Percentiles rank a stretch among this genome's conserved stretches.
phyloP scores from a whole-genome alignment of 1,284 basidiomycete genomes.

The Microbotryum silenes-acaulis region DNA sequence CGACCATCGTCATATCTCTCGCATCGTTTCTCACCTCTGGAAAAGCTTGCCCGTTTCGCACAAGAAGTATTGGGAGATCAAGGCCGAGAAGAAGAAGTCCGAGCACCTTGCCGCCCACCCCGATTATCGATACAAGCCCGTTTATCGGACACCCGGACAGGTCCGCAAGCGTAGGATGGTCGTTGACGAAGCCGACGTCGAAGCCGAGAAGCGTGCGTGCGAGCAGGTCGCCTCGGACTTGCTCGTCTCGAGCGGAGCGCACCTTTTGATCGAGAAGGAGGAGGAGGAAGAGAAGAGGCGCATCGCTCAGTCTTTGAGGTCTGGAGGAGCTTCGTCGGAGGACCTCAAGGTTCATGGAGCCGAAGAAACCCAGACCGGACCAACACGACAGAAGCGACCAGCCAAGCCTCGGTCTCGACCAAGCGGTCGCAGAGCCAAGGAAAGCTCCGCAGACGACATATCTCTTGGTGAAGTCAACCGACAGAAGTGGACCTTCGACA shows the following conservation, averaged over 20 bases:
- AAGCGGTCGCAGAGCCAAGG: too few relatives aligned
- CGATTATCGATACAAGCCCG: conserved; percentile 37
- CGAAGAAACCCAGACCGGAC: background rate
- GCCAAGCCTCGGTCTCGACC: conserved; percentile 7
- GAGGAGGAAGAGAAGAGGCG: background rate
- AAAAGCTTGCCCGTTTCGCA: conserved; percentile 31
- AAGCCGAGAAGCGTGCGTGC: conserved; percentile 16
- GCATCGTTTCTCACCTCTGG: conserved; percentile 37
- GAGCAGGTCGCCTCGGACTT: conserved; percentile 8
- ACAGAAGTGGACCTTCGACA: too few relatives aligned
- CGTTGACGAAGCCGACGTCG: conserved; percentile 8
- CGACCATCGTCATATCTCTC: conserved; percentile 38
- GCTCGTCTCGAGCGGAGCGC: background rate
- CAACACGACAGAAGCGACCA: conserved; percentile 4
- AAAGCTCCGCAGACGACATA: too few relatives aligned
- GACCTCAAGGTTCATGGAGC: conserved; percentile 2
- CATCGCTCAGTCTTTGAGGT: background rate
- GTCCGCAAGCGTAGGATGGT: conserved; percentile 19
- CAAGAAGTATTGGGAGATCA: conserved; percentile 35
- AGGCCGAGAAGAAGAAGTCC: conserved; percentile 35
- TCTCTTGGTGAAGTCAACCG: too few relatives aligned
- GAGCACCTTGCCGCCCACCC: conserved; percentile 34
- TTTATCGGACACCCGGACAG: conserved; percentile 27
- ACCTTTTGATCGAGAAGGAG: background rate
- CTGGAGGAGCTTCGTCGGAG: background rate